Evolutionary conservation across 2,329 filamentous ascomycete species (phyloP).

Genomic region (Botrytis sinoallii): DNA sequence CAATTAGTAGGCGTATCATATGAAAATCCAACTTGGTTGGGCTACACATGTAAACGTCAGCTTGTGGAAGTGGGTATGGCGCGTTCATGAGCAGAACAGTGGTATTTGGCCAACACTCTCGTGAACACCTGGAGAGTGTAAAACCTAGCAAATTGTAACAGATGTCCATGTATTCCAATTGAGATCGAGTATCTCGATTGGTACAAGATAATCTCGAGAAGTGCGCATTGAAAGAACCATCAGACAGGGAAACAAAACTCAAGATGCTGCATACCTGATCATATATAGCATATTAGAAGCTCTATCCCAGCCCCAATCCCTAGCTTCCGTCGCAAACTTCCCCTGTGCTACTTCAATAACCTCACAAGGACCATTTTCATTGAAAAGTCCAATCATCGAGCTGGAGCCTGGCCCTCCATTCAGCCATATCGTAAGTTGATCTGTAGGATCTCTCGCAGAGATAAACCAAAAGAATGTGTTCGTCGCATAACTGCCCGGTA

Average conservation of each 20-base stretch:
- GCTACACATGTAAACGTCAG: constrained; percentile 47
- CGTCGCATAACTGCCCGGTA: constrained; percentile 54
- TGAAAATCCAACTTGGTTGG: constrained; percentile 67
- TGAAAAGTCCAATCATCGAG: constrained; percentile 63
- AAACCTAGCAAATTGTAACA: background rate
- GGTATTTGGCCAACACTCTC: background rate
- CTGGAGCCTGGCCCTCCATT: constrained; percentile 66
- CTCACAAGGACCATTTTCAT: constrained; percentile 55
- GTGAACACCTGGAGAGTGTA: background rate
- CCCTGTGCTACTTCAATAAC: constrained; percentile 48
- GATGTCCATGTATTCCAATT: background rate
- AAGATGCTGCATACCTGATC: constrained; percentile 45
- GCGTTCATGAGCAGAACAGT: background rate
- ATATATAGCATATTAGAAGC: constrained; percentile 53
- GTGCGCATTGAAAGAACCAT: background rate
- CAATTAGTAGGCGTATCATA: constrained; percentile 63
- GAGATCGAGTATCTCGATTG: constrained; percentile 49
- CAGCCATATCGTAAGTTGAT: constrained; percentile 59
- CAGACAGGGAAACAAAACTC: background rate
- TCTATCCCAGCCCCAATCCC: constrained; percentile 65
- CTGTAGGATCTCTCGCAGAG: constrained; percentile 45
- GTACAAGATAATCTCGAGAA: constrained; percentile 22
- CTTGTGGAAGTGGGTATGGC: background rate
- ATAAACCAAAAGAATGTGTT: constrained; percentile 51
- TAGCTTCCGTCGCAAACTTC: constrained; percentile 52